These are phyloP conservation scores for Komagataella phaffii DNA, from an alignment of 805 yeast species.

Conservation along the genomic window DNA sequence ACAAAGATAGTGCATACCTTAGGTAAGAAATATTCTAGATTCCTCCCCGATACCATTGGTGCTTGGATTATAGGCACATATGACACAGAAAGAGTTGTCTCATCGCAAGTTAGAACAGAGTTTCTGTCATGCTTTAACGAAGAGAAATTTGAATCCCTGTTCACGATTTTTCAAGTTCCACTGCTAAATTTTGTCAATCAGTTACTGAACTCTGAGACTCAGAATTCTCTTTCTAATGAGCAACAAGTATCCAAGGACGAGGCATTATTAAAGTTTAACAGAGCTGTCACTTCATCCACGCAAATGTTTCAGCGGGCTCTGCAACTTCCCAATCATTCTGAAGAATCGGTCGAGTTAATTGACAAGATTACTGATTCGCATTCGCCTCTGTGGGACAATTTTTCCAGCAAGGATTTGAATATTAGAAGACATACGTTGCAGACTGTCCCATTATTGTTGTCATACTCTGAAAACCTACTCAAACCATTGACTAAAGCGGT, in stretches of 20 bases:
- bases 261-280: constrained; percentile 43
- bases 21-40: constrained; percentile 47
- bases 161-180: constrained; percentile 44
- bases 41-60: constrained; percentile 61
- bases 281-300: constrained; percentile 34
- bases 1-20: constrained; percentile 33
- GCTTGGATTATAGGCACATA: constrained; percentile 58
- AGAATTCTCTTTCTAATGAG: constrained; percentile 60
- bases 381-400: constrained; percentile 31
- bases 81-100: constrained; percentile 56
- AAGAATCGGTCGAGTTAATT: neutral
- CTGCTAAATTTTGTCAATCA: constrained; percentile 42
- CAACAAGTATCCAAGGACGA: constrained; percentile 58
- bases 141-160: constrained; percentile 39
- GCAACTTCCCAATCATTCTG: neutral
- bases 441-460: constrained; percentile 13
- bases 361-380: constrained; percentile 5
- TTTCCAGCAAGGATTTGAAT: constrained; percentile 23
- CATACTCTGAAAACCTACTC: constrained; percentile 17
- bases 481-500: constrained; percentile 30
- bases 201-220: constrained; percentile 40
- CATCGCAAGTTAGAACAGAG: constrained; percentile 31
- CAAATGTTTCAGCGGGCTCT: constrained; percentile 22
- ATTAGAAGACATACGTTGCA: constrained; percentile 28
- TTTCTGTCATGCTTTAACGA: constrained; percentile 43